These are phyloP conservation scores for Fusarium tjaetaba DNA, from an alignment of 2,329 filamentous ascomycete genomes.

Conservation along the genomic window DNA sequence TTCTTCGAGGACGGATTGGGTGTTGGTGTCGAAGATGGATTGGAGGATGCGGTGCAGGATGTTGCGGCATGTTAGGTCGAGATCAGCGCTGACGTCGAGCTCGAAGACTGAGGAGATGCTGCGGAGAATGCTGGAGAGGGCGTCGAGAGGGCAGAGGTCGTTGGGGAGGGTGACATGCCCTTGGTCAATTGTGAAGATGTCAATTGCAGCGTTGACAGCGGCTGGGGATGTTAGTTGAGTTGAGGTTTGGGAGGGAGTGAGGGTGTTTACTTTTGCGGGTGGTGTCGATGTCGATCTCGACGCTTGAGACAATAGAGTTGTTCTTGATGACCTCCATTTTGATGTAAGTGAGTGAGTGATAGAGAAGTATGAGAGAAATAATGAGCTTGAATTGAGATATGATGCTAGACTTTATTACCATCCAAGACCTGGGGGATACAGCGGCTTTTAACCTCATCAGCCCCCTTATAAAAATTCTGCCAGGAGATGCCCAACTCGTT, in stretches of 20 bases:
- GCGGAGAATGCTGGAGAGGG: constrained; percentile 35
- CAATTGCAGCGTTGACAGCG: constrained; percentile 37
- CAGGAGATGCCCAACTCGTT: constrained; percentile 32
- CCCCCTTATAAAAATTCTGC: constrained; percentile 9
- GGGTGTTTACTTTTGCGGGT: constrained; percentile 23
- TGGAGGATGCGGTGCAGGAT: constrained; percentile 43
- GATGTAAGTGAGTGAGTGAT: constrained; percentile 1
- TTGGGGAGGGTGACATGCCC: constrained; percentile 38
- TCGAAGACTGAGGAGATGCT: constrained; percentile 38
- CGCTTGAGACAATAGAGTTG: constrained; percentile 28
- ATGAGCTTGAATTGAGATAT: constrained; percentile 6
- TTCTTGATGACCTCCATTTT: constrained; percentile 39
- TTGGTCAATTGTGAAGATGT: constrained; percentile 37
- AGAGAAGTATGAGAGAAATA: not conserved
- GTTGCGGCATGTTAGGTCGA: constrained; percentile 40
- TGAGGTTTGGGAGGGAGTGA: not conserved
- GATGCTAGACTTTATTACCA: not conserved
- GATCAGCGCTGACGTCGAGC: constrained; percentile 35
- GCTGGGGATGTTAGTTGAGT: constrained; percentile 36
- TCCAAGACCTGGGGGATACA: not conserved
- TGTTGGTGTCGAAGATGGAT: constrained; percentile 43
- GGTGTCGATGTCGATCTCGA: constrained; percentile 28
- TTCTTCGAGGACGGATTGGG: constrained; percentile 39
- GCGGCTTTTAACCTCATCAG: constrained; percentile 25
- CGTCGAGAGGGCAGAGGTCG: constrained; percentile 40